Conservation (phyloP, 2,329 filamentous ascomycete species). For the Sarocladium kiliense region DNA sequence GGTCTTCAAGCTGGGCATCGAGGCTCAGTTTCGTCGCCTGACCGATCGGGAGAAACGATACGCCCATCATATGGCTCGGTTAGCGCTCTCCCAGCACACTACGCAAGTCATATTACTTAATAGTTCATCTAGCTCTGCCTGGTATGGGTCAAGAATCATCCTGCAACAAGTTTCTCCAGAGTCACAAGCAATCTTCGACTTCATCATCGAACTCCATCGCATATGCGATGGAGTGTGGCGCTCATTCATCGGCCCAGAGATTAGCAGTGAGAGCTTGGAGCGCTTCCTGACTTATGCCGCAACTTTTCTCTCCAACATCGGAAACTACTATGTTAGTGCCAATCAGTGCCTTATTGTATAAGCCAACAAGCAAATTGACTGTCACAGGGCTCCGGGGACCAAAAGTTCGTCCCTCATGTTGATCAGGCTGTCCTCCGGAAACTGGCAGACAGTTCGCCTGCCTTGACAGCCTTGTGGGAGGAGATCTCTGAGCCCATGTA, state of each 20-base stretch:
- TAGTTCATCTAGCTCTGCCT: conserved; percentile 2
- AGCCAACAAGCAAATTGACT: conserved; percentile 7
- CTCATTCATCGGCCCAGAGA: not conserved
- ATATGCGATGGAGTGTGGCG: not conserved
- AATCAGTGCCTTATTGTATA: not conserved
- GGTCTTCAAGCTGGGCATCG: conserved; percentile 9
- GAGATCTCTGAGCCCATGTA: conserved; percentile 34
- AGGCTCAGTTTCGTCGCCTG: conserved; percentile 46
- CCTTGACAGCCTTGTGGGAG: not conserved
- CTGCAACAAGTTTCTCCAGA: conserved; percentile 56
- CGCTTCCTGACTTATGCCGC: not conserved
- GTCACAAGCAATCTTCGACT: conserved; percentile 51
- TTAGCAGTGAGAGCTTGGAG: not conserved
- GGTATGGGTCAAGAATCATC: conserved; percentile 49
- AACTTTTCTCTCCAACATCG: not conserved
- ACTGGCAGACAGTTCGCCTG: not conserved
- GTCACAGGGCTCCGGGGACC: conserved; percentile 46
- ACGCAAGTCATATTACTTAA: not conserved
- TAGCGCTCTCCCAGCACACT: not conserved
- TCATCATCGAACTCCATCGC: conserved; percentile 49
- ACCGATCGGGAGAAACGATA: conserved; percentile 55
- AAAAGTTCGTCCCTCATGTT: conserved; percentile 52
- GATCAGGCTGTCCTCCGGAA: conserved; percentile 32
- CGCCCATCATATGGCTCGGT: conserved; percentile 51
- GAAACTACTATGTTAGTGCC: not conserved